These are phyloP conservation scores for Fusarium devonianum DNA, from an alignment of 2,329 filamentous ascomycete genomes.

Conservation along the genomic window DNA sequence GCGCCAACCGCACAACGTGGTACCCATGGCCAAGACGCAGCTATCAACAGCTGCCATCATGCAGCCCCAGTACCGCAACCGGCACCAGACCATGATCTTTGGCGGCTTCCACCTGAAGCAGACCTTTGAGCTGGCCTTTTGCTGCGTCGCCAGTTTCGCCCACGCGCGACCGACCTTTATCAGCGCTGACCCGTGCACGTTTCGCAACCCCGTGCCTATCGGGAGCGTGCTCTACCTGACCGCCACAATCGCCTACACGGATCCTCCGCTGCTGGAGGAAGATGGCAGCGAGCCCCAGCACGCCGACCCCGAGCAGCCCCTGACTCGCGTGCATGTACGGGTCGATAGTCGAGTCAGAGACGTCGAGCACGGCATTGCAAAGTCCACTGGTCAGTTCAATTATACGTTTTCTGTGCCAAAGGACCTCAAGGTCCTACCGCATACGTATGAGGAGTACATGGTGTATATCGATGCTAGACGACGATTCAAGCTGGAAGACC, in stretches of 20 bases:
- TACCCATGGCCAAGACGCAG: slow-evolving; percentile 42
- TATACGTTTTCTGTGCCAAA: slow-evolving; percentile 44
- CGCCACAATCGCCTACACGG: slow-evolving; percentile 42
- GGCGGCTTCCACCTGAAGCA: slow-evolving; percentile 44
- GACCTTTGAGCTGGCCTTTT: slow-evolving; percentile 44
- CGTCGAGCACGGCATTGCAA: slow-evolving; percentile 43
- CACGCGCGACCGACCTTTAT: slow-evolving; percentile 44
- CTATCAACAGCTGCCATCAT: slow-evolving; percentile 42
- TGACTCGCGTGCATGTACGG: slow-evolving; percentile 42
- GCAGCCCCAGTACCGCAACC: slow-evolving; percentile 43
- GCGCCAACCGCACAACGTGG: slow-evolving; percentile 38
- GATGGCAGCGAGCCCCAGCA: slow-evolving; percentile 38
- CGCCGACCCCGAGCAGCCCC: slow-evolving; percentile 30
- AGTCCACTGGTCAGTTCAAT: slow-evolving; percentile 43
- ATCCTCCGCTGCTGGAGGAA: slow-evolving; percentile 41
- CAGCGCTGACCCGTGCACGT: slow-evolving; percentile 43
- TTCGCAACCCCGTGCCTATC: slow-evolving; percentile 43
- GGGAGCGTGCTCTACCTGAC: slow-evolving; percentile 43
- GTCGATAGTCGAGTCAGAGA: slow-evolving; percentile 44
- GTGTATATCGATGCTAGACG: slow-evolving; percentile 43
- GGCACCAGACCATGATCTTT: slow-evolving; percentile 45
- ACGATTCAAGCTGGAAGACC: slow-evolving; percentile 37
- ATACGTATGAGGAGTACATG: slow-evolving; percentile 45
- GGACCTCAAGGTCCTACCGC: slow-evolving; percentile 39
- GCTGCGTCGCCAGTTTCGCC: slow-evolving; percentile 44